A percentile compares a stretch with the other conserved stretches of the same genome.
These are phyloP conservation scores for Solanum megistacrolobum DNA, from an alignment of 257 asterid species.

Conservation along the genomic window DNA sequence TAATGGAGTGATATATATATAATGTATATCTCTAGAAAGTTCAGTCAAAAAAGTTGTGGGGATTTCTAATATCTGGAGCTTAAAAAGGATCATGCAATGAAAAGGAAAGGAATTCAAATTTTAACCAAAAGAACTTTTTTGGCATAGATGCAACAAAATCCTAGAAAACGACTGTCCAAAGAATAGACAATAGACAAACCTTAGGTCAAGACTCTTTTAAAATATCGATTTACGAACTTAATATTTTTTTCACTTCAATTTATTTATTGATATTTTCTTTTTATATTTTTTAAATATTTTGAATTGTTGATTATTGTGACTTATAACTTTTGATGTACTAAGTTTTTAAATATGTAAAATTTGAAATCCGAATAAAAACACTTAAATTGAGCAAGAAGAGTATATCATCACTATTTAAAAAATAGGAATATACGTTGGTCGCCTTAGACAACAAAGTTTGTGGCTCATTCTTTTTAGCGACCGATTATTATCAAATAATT, in stretches of 20 bases:
- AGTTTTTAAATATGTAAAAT: too few relatives aligned
- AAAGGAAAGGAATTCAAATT: conserved; percentile 13
- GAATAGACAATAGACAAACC: neutral
- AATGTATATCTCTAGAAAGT: neutral
- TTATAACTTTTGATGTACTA: neutral
- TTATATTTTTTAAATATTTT: neutral
- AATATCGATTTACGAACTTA: neutral
- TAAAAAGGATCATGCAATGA: conserved; percentile 13
- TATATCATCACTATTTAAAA: too few relatives aligned
- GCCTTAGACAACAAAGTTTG: too few relatives aligned
- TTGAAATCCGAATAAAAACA: too few relatives aligned
- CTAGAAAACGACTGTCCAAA: neutral
- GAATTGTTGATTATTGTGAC: neutral
- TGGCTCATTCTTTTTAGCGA: too few relatives aligned
- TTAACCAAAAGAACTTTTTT: neutral
- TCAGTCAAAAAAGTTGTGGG: neutral
- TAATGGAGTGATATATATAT: too few relatives aligned
- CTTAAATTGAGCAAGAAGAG: too few relatives aligned
- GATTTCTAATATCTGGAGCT: neutral
- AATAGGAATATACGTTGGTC: too few relatives aligned
- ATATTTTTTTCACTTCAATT: too few relatives aligned
- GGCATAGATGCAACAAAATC: neutral
- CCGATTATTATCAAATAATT: neutral
- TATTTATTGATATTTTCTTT: too few relatives aligned
- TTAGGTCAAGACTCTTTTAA: neutral